Evolutionary conservation across 805 yeast species (phyloP).

Genomic region (Vanderwaltozyma verrucispora): DNA sequence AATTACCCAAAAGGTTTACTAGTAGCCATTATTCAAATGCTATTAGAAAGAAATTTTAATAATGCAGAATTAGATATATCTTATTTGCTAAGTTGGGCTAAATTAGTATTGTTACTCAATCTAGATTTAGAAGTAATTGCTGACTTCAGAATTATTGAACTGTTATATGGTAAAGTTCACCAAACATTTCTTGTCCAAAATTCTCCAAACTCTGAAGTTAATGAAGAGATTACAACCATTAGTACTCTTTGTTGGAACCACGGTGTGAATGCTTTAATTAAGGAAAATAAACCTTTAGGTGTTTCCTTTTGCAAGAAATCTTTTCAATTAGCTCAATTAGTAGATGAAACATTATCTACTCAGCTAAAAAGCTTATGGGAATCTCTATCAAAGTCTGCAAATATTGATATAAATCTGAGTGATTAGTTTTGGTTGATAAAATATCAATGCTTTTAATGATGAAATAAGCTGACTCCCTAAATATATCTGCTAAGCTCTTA

Average conservation of each 20-base stretch:
- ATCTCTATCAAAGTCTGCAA: slow-evolving; percentile 15
- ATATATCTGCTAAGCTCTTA: too few relatives aligned
- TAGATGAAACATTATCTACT: slow-evolving; percentile 17
- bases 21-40: slow-evolving; percentile 8
- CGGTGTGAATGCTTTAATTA: slow-evolving; percentile 25
- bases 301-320: slow-evolving; percentile 24
- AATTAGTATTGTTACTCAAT: neutral
- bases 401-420: neutral
- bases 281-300: slow-evolving; percentile 15
- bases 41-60: slow-evolving; percentile 20
- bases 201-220: slow-evolving; percentile 5
- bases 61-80: slow-evolving; percentile 5
- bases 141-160: neutral
- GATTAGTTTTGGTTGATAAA: neutral
- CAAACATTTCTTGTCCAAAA: neutral
- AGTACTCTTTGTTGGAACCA: slow-evolving; percentile 32
- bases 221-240: slow-evolving; percentile 30
- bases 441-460: too few relatives aligned
- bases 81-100: neutral
- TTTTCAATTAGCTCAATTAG: slow-evolving; percentile 18
- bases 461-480: too few relatives aligned
- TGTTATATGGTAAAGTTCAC: neutral
- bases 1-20: slow-evolving; percentile 13
- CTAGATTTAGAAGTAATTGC: neutral
- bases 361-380: slow-evolving; percentile 23